Percentiles rank a stretch among this genome's conserved stretches.
These are phyloP conservation scores for Cucurbitaria berberidis DNA, from an alignment of 2,329 filamentous ascomycete species.

Conservation along the genomic window DNA sequence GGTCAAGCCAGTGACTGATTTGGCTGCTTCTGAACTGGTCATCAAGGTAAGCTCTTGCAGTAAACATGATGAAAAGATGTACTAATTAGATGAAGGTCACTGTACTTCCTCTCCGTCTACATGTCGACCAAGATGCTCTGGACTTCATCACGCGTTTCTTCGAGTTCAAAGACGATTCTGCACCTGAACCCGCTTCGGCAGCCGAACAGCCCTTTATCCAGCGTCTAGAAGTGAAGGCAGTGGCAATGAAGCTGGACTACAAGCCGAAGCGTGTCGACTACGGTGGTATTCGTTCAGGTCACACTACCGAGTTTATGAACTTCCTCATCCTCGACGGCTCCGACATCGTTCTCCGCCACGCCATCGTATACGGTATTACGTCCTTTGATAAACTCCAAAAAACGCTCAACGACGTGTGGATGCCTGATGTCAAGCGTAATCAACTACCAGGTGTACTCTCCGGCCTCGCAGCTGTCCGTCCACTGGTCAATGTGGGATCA, in stretches of 20 bases:
- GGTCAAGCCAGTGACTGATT: slow-evolving; percentile 81
- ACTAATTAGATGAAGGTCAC: slow-evolving; percentile 55
- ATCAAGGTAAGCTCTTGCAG: slow-evolving; percentile 69
- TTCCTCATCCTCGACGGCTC: slow-evolving; percentile 91
- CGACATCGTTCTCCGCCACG: slow-evolving; percentile 82
- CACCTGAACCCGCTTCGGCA: slow-evolving; percentile 60
- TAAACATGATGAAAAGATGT: slow-evolving; percentile 4
- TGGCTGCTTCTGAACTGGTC: slow-evolving; percentile 89
- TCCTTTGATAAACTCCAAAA: slow-evolving; percentile 91
- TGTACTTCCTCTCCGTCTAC: slow-evolving; percentile 82
- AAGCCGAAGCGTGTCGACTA: slow-evolving; percentile 99
- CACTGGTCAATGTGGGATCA: slow-evolving; percentile 87
- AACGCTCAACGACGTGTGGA: slow-evolving; percentile 95
- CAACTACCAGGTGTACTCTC: slow-evolving; percentile 89
- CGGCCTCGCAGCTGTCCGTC: slow-evolving; percentile 86
- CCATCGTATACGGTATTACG: slow-evolving; percentile 89
- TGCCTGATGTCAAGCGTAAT: slow-evolving; percentile 86
- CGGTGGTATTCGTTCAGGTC: slow-evolving; percentile 85
- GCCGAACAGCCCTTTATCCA: slow-evolving; percentile 83
- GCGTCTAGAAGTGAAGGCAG: slow-evolving; percentile 81
- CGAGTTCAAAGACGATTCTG: slow-evolving; percentile 86
- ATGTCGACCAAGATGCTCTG: slow-evolving; percentile 95
- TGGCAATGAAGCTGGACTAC: slow-evolving; percentile 89
- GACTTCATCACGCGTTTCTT: slow-evolving; percentile 98
- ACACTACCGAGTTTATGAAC: slow-evolving; percentile 98